Percentiles rank a stretch among this genome's conserved stretches.
Conservation (phyloP, 2,329 filamentous ascomycete species). For the Fonsecaea multimorphosa region DNA sequence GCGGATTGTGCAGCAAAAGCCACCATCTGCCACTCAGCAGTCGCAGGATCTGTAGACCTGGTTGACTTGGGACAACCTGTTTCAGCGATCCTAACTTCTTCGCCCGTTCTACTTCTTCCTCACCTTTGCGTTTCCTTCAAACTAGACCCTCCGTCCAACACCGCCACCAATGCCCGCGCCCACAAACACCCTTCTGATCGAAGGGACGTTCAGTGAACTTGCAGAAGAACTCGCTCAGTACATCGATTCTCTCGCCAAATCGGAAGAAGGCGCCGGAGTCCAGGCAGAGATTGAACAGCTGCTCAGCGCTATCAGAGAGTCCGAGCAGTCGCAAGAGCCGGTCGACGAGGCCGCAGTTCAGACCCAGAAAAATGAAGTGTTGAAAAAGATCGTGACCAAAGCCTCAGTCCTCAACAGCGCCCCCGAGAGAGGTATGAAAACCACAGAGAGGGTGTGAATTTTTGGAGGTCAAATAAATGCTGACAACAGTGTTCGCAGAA, state of each 20-base stretch:
- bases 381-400: constrained; percentile 86
- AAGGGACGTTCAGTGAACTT: constrained; percentile 92
- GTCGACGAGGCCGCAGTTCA: constrained; percentile 35
- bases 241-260: constrained; percentile 80
- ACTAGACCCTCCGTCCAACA: neutral
- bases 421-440: constrained; percentile 75
- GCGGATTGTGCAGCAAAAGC: constrained; percentile 4
- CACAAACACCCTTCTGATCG: constrained; percentile 72
- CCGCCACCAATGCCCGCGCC: constrained; percentile 61
- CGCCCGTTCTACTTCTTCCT: neutral
- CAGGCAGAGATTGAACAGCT: constrained; percentile 72
- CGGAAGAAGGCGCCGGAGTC: constrained; percentile 60
- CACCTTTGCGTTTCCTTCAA: neutral
- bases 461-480: constrained; percentile 25
- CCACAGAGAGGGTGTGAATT: neutral
- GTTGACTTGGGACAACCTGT: neutral
- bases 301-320: constrained; percentile 62
- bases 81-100: neutral
- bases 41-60: neutral
- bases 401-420: constrained; percentile 79
- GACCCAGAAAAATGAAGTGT: constrained; percentile 76
- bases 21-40: constrained; percentile 12
- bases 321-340: constrained; percentile 59
- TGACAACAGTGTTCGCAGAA: constrained; percentile 60
- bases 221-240: constrained; percentile 94